These are phyloP conservation scores for Avena sativa DNA, from an alignment of 176 grass and related monocot species.

Conservation along the genomic window DNA sequence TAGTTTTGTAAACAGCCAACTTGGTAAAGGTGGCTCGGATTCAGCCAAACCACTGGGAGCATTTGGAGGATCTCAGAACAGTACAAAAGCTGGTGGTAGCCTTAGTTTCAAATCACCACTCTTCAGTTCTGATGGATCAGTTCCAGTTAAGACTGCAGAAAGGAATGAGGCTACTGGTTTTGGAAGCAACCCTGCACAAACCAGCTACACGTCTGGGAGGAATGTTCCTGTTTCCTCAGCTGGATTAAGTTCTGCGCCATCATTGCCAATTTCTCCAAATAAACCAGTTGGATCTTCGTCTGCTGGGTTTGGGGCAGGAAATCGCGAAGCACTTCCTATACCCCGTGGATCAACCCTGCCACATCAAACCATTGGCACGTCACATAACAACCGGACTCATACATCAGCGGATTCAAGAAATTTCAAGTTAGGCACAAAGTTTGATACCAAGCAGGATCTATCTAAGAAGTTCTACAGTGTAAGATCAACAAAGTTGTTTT, in stretches of 20 bases:
- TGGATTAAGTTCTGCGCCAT: conserved; percentile 40
- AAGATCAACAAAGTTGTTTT: conserved; percentile 44
- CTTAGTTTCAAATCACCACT: conserved; percentile 53
- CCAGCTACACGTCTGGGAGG: conserved; percentile 39
- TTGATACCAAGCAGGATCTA: conserved; percentile 66
- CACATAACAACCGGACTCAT: conserved; percentile 49
- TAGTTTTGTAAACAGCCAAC: conserved; percentile 41
- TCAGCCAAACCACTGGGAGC: conserved; percentile 55
- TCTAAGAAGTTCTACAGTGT: conserved; percentile 88
- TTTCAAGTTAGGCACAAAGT: conserved; percentile 51
- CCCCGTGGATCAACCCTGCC: conserved; percentile 36
- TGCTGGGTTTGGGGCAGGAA: conserved; percentile 50
- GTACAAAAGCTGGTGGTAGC: conserved; percentile 49
- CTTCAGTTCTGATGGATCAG: conserved; percentile 56
- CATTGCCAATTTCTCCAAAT: conserved; percentile 34
- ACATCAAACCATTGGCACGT: conserved; percentile 54
- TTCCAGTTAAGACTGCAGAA: conserved; percentile 45
- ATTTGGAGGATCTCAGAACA: conserved; percentile 43
- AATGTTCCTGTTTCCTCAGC: conserved; percentile 47
- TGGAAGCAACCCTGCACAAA: conserved; percentile 36
- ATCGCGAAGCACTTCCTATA: conserved; percentile 45
- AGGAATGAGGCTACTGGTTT: conserved; percentile 50
- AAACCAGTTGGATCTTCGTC: conserved; percentile 48
- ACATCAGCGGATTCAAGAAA: conserved; percentile 48
- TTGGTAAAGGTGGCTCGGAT: conserved; percentile 43